These are phyloP conservation scores for Wallacemonas sp. DNA, from an alignment of 208 protist species.

Conservation along the genomic window DNA sequence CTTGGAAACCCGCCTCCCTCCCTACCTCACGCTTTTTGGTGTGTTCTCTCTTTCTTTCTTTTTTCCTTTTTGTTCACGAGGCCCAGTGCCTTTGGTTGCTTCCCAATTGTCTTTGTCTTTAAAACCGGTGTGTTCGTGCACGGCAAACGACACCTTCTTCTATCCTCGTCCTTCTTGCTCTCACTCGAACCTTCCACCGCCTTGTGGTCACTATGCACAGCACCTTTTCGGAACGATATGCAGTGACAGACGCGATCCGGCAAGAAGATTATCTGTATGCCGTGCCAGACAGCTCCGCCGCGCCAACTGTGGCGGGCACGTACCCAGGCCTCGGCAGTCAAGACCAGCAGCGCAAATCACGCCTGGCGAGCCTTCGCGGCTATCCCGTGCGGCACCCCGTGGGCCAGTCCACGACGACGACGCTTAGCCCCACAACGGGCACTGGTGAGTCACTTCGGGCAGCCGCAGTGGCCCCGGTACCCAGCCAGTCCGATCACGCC, in stretches of 20 bases:
- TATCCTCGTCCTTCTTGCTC: not conserved
- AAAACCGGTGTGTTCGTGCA: no score
- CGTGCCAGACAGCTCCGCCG: not conserved
- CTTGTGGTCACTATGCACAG: no score
- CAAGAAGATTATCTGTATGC: not conserved
- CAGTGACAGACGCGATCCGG: no score
- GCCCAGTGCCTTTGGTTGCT: no score
- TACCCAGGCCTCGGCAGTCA: not conserved
- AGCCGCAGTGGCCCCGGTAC: not conserved
- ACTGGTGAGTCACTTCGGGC: constrained; percentile 4
- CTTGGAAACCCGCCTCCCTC: not conserved
- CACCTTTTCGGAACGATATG: no score
- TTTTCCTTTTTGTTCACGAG: not conserved
- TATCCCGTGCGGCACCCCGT: constrained; percentile 7
- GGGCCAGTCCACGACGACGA: not conserved
- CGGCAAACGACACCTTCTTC: no score
- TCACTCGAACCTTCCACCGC: not conserved
- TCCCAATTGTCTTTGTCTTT: not conserved
- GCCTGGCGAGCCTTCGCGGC: constrained; percentile 19
- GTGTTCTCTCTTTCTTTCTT: constrained; percentile 8
- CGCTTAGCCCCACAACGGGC: not conserved
- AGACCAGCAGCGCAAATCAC: not conserved
- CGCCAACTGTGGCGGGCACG: not conserved
- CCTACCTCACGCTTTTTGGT: no score
- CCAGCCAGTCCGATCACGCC: constrained; percentile 1